Evolutionary conservation across 2,329 filamentous ascomycete species (phyloP).

Genomic region (Colletotrichum limetticola): DNA sequence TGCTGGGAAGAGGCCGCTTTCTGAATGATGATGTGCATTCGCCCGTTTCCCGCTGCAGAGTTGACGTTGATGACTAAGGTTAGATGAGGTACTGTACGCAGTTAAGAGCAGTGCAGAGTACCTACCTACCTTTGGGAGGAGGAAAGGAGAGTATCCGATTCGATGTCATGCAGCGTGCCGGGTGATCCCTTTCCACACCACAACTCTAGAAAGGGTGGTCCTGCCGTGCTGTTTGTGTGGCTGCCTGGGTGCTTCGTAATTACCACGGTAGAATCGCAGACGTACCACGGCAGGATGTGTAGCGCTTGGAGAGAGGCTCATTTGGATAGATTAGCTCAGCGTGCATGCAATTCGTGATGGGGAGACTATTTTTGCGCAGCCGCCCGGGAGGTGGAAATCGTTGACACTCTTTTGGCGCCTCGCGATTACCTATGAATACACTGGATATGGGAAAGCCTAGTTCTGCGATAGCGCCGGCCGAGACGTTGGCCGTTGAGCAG

Average conservation of each 20-base stretch:
- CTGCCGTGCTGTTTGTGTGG: not conserved
- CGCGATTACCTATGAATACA: not conserved
- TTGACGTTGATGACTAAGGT: not conserved
- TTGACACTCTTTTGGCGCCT: not conserved
- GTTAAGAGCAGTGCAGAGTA: not conserved
- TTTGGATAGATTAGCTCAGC: constrained; percentile 11
- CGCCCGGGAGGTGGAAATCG: not conserved
- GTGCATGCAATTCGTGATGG: not conserved
- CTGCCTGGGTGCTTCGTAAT: not conserved
- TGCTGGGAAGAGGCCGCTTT: not conserved
- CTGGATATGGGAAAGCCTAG: not conserved
- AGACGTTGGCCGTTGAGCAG: not conserved
- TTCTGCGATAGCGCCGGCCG: not conserved
- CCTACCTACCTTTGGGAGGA: not conserved
- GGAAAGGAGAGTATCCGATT: constrained; percentile 3
- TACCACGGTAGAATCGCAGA: not conserved
- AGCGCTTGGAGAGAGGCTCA: not conserved
- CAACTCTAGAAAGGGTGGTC: not conserved
- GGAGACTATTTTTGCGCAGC: not conserved
- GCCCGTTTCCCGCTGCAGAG: not conserved
- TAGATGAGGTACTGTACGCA: not conserved
- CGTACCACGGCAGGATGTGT: not conserved
- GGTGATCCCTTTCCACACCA: constrained; percentile 8
- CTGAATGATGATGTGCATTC: not conserved
- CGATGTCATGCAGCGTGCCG: constrained; percentile 2